Evolutionary conservation across 108 stramenopile species (phyloP), one percentile per base, ranked within the genome.

Genomic region (Craspedostauros australis): DNA sequence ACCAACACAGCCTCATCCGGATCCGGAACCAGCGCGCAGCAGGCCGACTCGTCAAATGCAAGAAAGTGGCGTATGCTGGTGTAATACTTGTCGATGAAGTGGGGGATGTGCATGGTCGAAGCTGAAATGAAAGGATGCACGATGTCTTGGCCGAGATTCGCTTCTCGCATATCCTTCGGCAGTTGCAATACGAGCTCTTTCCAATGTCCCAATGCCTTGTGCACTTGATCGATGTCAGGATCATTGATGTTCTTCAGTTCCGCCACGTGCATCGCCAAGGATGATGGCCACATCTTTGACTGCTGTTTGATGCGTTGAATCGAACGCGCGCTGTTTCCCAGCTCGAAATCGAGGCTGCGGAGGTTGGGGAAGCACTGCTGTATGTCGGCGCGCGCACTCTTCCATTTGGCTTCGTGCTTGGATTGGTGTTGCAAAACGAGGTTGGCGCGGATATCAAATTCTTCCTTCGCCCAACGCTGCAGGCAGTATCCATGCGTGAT

Each of bases 1-100:
- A 52, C 50, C 29, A 72, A 64, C 6, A 76, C 75, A 24, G 22
- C 46, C 69, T 76, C 75, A 45, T 76, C 64, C 19, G 71, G 58
- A 19, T 64, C 70, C 5, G 72, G 68, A 23, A 42, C 6, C 39
- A 51, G 54, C 5, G 33, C 18, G 40, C 50, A 50, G 22, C 65
- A 70, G 25, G 33, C 43, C 0, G 57, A 31, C 5, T 66, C 28
- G 48, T 75, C 52, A 38, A 75, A 63, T 3, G 12, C 27, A 25
- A 71, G 67, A n/a, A 71, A 61, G 9, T 58, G 42, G 30, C 50
- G 39, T 14, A 55, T 32, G 12, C 51, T 19, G 15, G 45, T n/a
- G 21, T 44, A 61, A 39, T 60, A 74, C 15, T 14, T 18, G 28
- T 70, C 53, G 11, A 49, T 37, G 19, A 75, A 32, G 28, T 29